Base-by-base conservation (phyloP, 23 red algal species). In the Gracilaria gracilis region DNA sequence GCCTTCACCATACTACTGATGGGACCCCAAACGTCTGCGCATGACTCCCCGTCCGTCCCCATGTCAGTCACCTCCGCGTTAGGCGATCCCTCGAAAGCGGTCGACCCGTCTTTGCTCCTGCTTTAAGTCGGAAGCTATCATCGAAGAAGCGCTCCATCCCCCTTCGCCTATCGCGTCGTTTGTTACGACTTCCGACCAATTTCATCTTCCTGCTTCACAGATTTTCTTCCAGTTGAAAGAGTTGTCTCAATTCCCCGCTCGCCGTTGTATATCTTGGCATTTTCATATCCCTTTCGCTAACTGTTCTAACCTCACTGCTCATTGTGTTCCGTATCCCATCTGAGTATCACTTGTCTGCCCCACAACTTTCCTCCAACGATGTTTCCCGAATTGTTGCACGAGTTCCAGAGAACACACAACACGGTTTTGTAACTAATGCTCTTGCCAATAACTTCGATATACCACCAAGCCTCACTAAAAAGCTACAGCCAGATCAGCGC, bases 381-480 rank as follows among this genome's bases (percentile, higher is more conserved):
- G 11, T 42, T 39, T 21, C 29, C 13, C 65, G 29, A 55, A 7
- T 75, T 40, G 16, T 16, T 19, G 7, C 53, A 33, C 47, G 69
- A 34, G 5, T 50, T n/a, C 21, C 51, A 17, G 49, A 71, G 27
- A 0, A 53, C 61, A 15, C 39, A 35, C 39, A 58, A 6, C 42
- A 87, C n/a, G 11, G 7, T 19, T 75, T 21, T 74, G 67, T 87
- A 0, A 48, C 65, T 21, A 87, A 21, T 9, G 44, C 84, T 0
- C 67, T 87, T 20, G 65, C 44, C 14, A 48, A 71, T 33, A n/a
- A 50, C 28, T 90, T 90, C 35, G 57, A 80, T 4, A 49, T 90
- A 81, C 87, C 87, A 0, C 76, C 74, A 9, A 90, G 87, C 36
- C 87, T 90, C 23, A 61, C 87, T n/a, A 28, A 74, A 9, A 90